phyloP scores from a whole-genome alignment of 2,329 filamentous ascomycete genomes.

The Colletotrichum gigasporum region DNA sequence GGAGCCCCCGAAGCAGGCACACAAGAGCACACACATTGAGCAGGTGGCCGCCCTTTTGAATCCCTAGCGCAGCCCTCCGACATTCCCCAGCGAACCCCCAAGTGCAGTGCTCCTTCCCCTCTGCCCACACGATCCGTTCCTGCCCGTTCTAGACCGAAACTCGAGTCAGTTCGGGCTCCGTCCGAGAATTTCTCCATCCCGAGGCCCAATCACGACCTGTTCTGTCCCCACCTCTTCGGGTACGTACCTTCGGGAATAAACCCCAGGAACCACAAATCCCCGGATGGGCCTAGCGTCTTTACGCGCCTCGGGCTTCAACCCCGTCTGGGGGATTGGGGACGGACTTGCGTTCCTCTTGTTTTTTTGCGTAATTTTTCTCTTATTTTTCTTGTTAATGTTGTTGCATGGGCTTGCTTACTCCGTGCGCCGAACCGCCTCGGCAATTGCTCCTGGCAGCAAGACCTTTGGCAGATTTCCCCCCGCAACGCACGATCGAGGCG shows the following conservation, averaged over 20 bases:
- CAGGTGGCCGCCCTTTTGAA: too few relatives aligned
- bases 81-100: not conserved
- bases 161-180: conserved; percentile 26
- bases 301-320: conserved; percentile 24
- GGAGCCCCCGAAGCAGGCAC: too few relatives aligned
- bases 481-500: not conserved
- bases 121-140: conserved; percentile 4
- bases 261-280: conserved; percentile 23
- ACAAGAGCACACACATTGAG: too few relatives aligned
- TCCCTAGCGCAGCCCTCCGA: not conserved
- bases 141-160: conserved; percentile 15
- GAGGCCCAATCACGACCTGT: not conserved
- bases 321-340: conserved; percentile 26
- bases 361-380: not conserved
- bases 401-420: not conserved
- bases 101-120: not conserved
- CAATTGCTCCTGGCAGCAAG: not conserved
- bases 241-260: not conserved
- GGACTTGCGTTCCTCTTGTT: not conserved
- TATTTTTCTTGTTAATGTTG: not conserved
- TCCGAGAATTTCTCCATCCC: conserved; percentile 27
- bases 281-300: conserved; percentile 22
- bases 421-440: conserved; percentile 6
- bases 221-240: not conserved
- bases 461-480: not conserved